Evolutionary conservation across 306 rosid species (phyloP), one percentile per base, ranked within the genome.

Genomic region (Ochetophila trinervis): DNA sequence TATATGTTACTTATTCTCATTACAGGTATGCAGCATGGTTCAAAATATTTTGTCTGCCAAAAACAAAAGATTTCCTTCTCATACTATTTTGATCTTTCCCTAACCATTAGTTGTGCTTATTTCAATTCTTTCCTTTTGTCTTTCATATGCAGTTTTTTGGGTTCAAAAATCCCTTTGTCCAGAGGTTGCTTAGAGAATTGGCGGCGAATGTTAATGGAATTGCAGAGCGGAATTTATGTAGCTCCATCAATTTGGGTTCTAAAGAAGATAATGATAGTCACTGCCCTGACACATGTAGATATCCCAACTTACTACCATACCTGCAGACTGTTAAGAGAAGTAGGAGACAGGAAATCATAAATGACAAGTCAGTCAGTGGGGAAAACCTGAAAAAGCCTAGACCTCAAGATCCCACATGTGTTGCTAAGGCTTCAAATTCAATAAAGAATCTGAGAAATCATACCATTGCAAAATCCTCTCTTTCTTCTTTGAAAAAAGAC

Each of bases 141-240:
- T 66, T 40, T 50, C 57, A 19, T 75, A 44, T 63, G 74, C 85
- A 91, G 97, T 83, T 91, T 86, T 91, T 91, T 68, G 97, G 97
- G 78, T 88, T 91, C 54, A 88, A 86, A 78, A 86, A 91, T 66
- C 87, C 76, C 19, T 80, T 85, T 60, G 74, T 91, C 52, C 96
- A 81, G 74, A 84, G 91, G 72, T 70, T 91, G 72, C 96, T 91
- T 42, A 78, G 96, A 51, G 91, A 86, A 74, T 61, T 88, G 62
- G 90, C 81, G 72, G 74, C 91, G 63, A 77, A 83, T 77, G 67
- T 83, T 77, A 82, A 80, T 74, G 87, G 86, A 73, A 71, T 72
- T 21, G 76, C 80, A 50, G 90, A 85, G 34, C 76, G 3, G 66
- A 79, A 76, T 67, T 62, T 73, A 54, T 59, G 54, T 57, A 36